Evolutionary conservation across 352 stramenopile species (phyloP).

Genomic region (Globisporangium cystogenes): DNA sequence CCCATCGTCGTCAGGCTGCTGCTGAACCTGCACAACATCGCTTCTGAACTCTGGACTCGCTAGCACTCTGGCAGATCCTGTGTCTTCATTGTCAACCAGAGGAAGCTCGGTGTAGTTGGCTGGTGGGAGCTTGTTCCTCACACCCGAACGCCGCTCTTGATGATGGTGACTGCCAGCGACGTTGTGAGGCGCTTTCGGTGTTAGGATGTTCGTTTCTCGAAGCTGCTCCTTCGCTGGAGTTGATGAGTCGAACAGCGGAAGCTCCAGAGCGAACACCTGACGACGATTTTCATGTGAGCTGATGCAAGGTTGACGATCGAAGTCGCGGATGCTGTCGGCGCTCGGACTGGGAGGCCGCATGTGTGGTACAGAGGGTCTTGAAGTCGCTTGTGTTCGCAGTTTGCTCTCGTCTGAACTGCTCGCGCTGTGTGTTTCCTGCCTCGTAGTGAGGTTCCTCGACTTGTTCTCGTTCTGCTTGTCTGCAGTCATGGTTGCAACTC

Average conservation of each 20-base stretch:
- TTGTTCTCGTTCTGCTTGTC: slow-evolving; percentile 2
- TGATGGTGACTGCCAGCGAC: not conserved
- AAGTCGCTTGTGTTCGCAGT: not conserved
- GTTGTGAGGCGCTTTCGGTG: not conserved
- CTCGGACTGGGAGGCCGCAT: not conserved
- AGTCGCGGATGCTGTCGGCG: too few species aligned
- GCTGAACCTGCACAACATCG: not conserved
- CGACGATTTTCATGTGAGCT: not conserved
- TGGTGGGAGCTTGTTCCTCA: not conserved
- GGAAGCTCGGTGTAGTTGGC: not conserved
- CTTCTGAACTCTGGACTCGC: not conserved
- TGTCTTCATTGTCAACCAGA: not conserved
- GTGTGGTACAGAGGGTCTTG: not conserved
- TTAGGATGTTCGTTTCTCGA: not conserved
- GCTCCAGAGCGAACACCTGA: not conserved
- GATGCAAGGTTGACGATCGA: not conserved
- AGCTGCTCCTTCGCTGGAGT: not conserved
- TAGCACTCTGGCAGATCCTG: not conserved
- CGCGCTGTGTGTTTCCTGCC: not conserved
- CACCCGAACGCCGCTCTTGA: not conserved
- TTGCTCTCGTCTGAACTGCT: not conserved
- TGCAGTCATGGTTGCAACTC: too few species aligned
- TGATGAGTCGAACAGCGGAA: slow-evolving; percentile 4
- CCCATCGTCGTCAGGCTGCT: not conserved
- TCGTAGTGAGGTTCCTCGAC: not conserved